Evolutionary conservation across 306 rosid genomes (phyloP).

Genomic region (Glycine tomentella): DNA sequence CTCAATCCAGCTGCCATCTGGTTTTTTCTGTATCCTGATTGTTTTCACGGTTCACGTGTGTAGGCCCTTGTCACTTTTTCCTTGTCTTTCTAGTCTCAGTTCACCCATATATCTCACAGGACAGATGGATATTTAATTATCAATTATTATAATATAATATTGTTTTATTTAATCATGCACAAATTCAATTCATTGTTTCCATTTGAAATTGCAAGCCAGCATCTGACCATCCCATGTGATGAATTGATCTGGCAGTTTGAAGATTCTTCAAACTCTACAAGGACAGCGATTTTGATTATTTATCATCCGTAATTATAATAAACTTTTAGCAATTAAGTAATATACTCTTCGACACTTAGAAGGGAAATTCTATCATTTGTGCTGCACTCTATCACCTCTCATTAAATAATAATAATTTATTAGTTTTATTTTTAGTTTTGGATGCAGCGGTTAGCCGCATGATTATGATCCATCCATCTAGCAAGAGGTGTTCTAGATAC

Average conservation of each 20-base stretch:
- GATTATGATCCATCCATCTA: neutral
- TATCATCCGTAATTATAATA: constrained; percentile 17
- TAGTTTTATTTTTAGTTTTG: neutral
- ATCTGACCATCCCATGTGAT: constrained; percentile 37
- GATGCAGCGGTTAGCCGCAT: neutral
- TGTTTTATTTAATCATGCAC: neutral
- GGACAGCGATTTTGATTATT: constrained; percentile 9
- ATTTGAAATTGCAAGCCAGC: constrained; percentile 21
- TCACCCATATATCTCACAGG: neutral
- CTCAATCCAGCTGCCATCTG: constrained; percentile 34
- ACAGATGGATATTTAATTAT: neutral
- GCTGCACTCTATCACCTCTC: neutral
- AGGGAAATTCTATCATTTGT: neutral
- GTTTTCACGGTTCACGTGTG: constrained; percentile 32
- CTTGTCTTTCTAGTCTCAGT: neutral
- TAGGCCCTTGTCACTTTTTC: neutral
- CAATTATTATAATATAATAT: neutral
- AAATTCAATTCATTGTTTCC: neutral
- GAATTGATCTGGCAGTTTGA: constrained; percentile 10
- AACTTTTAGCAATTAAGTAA: neutral
- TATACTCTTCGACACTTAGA: neutral
- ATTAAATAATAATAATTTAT: neutral
- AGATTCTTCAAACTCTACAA: constrained; percentile 31
- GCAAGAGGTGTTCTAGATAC: neutral
- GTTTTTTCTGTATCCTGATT: constrained; percentile 12